Evolutionary conservation across 2,329 filamentous ascomycete species (phyloP).

Genomic region (Botrytis cinerea): DNA sequence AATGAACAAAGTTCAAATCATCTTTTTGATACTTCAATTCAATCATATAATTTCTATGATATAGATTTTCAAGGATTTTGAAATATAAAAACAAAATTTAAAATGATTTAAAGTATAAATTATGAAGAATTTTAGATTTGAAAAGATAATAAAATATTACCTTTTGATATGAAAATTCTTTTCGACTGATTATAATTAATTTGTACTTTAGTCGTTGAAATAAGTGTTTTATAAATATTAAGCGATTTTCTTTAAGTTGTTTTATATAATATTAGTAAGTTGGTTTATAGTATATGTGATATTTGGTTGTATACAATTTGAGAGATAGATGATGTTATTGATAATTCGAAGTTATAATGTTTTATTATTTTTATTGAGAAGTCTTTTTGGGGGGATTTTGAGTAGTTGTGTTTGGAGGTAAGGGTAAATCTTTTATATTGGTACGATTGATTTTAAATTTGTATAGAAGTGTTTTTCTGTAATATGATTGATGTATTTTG

Average conservation of each 20-base stretch:
- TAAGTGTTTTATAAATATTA: neutral
- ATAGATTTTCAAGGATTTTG: no score
- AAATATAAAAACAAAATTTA: no score
- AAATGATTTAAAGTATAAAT: no score
- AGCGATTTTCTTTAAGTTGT: neutral
- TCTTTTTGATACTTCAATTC: no score
- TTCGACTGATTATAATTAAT: no score
- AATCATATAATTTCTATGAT: no score
- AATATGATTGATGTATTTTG: neutral
- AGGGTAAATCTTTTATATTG: neutral
- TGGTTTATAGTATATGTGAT: neutral
- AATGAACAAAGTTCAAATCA: no score
- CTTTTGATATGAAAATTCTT: no score
- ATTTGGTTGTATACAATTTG: neutral
- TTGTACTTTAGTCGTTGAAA: neutral
- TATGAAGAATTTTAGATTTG: no score
- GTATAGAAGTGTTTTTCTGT: neutral
- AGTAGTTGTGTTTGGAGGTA: neutral
- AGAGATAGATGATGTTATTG: no score
- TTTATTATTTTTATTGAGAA: neutral
- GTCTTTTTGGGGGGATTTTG: neutral
- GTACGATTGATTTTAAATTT: neutral
- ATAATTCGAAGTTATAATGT: neutral
- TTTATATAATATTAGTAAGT: neutral
- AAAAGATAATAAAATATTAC: no score